phyloP scores from a whole-genome alignment of 2,329 filamentous ascomycete genomes.

The Neofusicoccum sp. region DNA sequence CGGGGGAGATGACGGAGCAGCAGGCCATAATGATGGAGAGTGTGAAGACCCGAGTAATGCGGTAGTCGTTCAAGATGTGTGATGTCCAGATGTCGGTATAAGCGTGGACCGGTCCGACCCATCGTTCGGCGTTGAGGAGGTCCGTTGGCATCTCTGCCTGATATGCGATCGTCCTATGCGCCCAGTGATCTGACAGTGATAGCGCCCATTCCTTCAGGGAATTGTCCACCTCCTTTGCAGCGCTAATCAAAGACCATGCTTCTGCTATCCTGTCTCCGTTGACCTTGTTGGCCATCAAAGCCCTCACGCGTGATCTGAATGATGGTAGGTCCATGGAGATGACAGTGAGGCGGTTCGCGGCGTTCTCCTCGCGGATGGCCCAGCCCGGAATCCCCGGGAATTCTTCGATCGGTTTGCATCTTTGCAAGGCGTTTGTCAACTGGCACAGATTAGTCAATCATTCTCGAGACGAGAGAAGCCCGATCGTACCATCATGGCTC shows the following conservation, averaged over 20 bases:
- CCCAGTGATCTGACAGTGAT: slow-evolving; percentile 40
- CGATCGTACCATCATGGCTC: slow-evolving; percentile 43
- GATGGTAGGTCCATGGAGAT: slow-evolving; percentile 44
- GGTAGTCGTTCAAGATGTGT: slow-evolving; percentile 45
- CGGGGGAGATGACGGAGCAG: slow-evolving; percentile 33
- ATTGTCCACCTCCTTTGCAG: slow-evolving; percentile 40
- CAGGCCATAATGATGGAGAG: slow-evolving; percentile 42
- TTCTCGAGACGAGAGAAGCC: neutral
- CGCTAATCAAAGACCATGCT: slow-evolving; percentile 36
- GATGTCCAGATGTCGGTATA: slow-evolving; percentile 44
- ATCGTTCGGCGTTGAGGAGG: slow-evolving; percentile 33
- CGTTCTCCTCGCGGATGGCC: slow-evolving; percentile 40
- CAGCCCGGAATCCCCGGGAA: slow-evolving; percentile 41
- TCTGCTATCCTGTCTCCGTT: slow-evolving; percentile 28
- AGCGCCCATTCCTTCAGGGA: slow-evolving; percentile 41
- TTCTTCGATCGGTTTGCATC: slow-evolving; percentile 40
- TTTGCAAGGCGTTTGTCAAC: slow-evolving; percentile 45
- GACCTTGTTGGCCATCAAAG: slow-evolving; percentile 30
- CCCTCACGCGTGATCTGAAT: slow-evolving; percentile 38
- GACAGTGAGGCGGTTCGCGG: slow-evolving; percentile 43
- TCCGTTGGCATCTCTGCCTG: slow-evolving; percentile 34
- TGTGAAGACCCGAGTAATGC: slow-evolving; percentile 45
- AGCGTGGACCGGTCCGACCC: slow-evolving; percentile 43
- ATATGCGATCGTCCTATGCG: slow-evolving; percentile 36
- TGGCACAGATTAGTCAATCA: slow-evolving; percentile 23